Conservation (phyloP, 148 eudicot species). For the Limonium bicolor region DNA sequence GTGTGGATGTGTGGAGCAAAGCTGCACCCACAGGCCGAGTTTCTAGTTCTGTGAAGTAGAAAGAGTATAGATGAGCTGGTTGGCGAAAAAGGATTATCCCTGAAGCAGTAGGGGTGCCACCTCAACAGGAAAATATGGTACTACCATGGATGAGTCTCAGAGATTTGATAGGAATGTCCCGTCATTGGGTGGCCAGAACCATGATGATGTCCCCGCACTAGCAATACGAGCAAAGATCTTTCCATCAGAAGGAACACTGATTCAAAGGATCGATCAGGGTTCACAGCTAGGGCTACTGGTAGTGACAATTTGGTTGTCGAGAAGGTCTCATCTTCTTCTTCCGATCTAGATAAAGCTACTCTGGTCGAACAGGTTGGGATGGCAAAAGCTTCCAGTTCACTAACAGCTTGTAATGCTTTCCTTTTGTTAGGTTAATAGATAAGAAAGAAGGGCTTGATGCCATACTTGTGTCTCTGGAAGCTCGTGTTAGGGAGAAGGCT, state of each 20-base stretch:
- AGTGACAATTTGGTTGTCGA: slow-evolving; percentile 77
- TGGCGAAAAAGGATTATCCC: slow-evolving; percentile 89
- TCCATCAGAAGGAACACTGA: slow-evolving; percentile 35
- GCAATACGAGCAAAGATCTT: slow-evolving; percentile 20
- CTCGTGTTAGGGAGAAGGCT: slow-evolving; percentile 63
- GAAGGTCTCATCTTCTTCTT: slow-evolving; percentile 38
- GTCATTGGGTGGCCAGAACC: slow-evolving; percentile 23
- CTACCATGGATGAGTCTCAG: slow-evolving; percentile 21
- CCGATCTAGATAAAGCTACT: slow-evolving; percentile 26
- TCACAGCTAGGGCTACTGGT: slow-evolving; percentile 51
- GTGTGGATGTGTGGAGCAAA: slow-evolving; percentile 34
- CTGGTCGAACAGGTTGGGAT: slow-evolving; percentile 38
- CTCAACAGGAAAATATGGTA: slow-evolving; percentile 34
- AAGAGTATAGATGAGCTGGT: slow-evolving; percentile 85
- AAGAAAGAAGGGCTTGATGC: slow-evolving; percentile 65
- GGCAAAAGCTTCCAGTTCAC: slow-evolving; percentile 22
- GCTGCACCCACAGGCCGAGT: slow-evolving; percentile 22
- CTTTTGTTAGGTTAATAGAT: slow-evolving; percentile 55
- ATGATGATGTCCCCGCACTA: slow-evolving; percentile 13
- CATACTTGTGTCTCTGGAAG: slow-evolving; percentile 55
- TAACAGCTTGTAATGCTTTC: slow-evolving; percentile 13
- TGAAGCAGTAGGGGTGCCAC: slow-evolving; percentile 67
- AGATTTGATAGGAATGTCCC: slow-evolving; percentile 22
- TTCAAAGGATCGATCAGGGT: slow-evolving; percentile 44
- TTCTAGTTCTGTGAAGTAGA: slow-evolving; percentile 77